A percentile compares a stretch with the other conserved stretches of the same genome.
Evolutionary conservation across 257 asterid species (phyloP).

Genomic region (Linaria vulgaris): DNA sequence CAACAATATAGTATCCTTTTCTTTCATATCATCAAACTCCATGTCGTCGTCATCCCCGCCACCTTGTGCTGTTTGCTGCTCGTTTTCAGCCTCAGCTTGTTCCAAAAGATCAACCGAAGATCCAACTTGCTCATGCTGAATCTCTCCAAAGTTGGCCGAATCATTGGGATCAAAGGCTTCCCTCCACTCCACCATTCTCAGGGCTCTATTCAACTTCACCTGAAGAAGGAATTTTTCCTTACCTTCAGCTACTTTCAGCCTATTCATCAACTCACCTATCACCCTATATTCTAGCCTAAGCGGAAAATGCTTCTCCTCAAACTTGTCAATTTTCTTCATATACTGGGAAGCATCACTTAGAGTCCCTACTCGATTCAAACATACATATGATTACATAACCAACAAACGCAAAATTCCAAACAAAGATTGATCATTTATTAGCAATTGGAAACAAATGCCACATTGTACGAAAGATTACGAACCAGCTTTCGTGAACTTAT

Average conservation of each 20-base stretch:
- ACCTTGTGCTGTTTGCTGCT: conserved; percentile 41
- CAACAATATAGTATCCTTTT: conserved; percentile 70
- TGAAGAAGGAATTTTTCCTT: conserved; percentile 86
- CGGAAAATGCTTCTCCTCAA: conserved; percentile 73
- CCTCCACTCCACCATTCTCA: conserved; percentile 68
- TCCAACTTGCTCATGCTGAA: conserved; percentile 51
- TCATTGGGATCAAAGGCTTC: conserved; percentile 84
- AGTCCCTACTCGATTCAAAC: conserved; percentile 52
- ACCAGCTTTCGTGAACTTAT: conserved; percentile 68
- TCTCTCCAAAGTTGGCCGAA: conserved; percentile 76
- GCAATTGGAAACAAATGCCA: too few species aligned
- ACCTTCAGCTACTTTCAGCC: conserved; percentile 85
- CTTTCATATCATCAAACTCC: conserved; percentile 78
- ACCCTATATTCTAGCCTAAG: conserved; percentile 83
- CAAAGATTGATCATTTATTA: not conserved
- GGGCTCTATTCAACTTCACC: conserved; percentile 81
- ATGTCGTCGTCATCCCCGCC: conserved; percentile 46
- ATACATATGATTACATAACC: conserved; percentile 13
- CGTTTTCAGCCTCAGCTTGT: conserved; percentile 51
- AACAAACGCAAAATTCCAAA: not conserved
- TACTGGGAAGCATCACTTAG: conserved; percentile 64
- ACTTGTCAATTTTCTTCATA: conserved; percentile 76
- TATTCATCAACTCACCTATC: conserved; percentile 83
- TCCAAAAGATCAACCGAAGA: conserved; percentile 50
- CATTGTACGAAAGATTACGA: conserved; percentile 31